phyloP scores from a whole-genome alignment of 495 filamentous ascomycete species.

The Clavariopsis aquatica region DNA sequence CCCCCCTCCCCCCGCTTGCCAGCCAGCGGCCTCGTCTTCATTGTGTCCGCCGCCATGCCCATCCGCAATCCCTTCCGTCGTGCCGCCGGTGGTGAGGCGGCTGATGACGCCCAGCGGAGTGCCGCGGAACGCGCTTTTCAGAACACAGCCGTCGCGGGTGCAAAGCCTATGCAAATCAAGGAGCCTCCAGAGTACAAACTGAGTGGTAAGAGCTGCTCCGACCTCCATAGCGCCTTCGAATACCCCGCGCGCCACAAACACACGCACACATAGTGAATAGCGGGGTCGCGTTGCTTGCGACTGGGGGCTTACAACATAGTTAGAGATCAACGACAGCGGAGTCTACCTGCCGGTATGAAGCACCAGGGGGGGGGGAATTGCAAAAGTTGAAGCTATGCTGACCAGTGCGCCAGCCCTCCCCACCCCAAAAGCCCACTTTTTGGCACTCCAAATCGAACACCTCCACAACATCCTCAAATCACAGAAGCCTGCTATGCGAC shows the following conservation, averaged over 20 bases:
- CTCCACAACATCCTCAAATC: constrained; percentile 68
- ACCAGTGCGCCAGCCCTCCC: constrained; percentile 70
- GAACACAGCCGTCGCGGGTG: constrained; percentile 26
- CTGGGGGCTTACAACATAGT: constrained; percentile 24
- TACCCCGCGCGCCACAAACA: background rate
- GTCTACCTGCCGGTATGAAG: constrained; percentile 85
- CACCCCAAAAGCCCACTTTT: constrained; percentile 69
- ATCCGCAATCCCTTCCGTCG: constrained; percentile 48
- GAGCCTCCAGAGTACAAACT: constrained; percentile 48
- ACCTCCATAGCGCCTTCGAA: background rate
- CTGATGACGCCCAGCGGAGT: constrained; percentile 41
- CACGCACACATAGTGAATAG: constrained; percentile 1
- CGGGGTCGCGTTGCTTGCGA: constrained; percentile 10
- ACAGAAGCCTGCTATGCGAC: constrained; percentile 61
- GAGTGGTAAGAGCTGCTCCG: constrained; percentile 42
- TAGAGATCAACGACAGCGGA: constrained; percentile 95
- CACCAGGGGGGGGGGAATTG: background rate
- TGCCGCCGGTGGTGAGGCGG: constrained; percentile 31
- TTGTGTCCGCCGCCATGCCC: constrained; percentile 42
- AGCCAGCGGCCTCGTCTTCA: background rate
- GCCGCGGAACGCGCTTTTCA: constrained; percentile 29
- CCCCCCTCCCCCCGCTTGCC: background rate
- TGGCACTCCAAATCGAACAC: constrained; percentile 72
- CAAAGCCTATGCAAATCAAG: constrained; percentile 41
- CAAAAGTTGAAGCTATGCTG: background rate